These are phyloP conservation scores for Paxillus involutus DNA, from an alignment of 768 basidiomycete species.

Conservation along the genomic window DNA sequence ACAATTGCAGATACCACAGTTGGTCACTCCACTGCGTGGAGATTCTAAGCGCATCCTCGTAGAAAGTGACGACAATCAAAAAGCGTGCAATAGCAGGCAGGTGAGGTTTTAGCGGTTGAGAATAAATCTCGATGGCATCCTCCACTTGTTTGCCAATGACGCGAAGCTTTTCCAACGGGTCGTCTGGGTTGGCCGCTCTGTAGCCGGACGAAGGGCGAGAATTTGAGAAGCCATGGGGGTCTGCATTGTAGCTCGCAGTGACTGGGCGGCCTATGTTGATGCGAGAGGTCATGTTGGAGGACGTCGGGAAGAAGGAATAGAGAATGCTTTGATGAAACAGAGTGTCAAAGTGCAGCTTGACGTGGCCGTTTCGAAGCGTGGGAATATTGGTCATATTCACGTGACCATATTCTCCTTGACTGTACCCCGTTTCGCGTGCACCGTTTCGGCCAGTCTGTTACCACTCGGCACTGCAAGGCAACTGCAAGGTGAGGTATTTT, in stretches of 20 bases:
- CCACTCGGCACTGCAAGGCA: not conserved
- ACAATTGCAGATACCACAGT: slow-evolving; percentile 98
- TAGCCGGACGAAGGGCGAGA: slow-evolving; percentile 68
- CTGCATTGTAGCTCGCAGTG: slow-evolving; percentile 55
- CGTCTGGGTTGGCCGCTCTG: slow-evolving; percentile 78
- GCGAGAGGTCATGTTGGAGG: slow-evolving; percentile 68
- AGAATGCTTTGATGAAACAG: not conserved
- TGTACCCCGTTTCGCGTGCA: slow-evolving; percentile 49
- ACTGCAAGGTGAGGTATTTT: not conserved
- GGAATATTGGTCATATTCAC: slow-evolving; percentile 21
- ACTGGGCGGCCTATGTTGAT: slow-evolving; percentile 80
- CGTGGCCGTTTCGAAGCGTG: slow-evolving; percentile 25
- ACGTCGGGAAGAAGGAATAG: slow-evolving; percentile 1
- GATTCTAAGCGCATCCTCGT: slow-evolving; percentile 95
- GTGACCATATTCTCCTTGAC: slow-evolving; percentile 23
- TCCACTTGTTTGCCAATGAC: slow-evolving; percentile 75
- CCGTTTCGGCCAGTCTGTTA: not conserved
- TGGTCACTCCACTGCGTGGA: slow-evolving; percentile 95
- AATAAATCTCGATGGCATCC: slow-evolving; percentile 89
- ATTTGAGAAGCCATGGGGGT: slow-evolving; percentile 82
- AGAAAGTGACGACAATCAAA: slow-evolving; percentile 95
- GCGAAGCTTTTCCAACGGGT: slow-evolving; percentile 77
- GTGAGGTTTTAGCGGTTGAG: slow-evolving; percentile 91
- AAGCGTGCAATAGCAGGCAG: slow-evolving; percentile 95
- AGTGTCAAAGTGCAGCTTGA: not conserved